These are phyloP conservation scores for Nicotiana paniculata DNA, from an alignment of 257 asterid genomes.

Conservation along the genomic window DNA sequence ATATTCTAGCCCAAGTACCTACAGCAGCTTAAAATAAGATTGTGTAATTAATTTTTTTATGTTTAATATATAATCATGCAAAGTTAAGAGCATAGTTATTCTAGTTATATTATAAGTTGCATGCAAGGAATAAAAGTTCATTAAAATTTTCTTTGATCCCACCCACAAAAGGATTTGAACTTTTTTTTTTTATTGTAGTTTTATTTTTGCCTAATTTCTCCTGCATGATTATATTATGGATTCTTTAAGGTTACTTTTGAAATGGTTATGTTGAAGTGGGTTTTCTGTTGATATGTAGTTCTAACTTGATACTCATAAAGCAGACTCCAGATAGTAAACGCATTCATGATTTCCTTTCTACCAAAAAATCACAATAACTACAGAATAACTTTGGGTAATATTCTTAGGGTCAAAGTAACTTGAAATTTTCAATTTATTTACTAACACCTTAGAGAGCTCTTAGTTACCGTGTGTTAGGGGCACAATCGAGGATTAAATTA, in stretches of 20 bases:
- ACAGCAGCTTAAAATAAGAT: slow-evolving; percentile 1
- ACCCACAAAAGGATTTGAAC: background rate
- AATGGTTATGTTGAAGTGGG: background rate
- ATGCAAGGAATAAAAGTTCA: background rate
- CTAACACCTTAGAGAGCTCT: too few relatives aligned
- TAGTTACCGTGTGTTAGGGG: background rate
- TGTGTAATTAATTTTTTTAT: background rate
- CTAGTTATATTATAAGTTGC: background rate
- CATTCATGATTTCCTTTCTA: background rate
- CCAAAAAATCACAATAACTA: too few relatives aligned
- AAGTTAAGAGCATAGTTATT: background rate
- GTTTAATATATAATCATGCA: slow-evolving; percentile 6
- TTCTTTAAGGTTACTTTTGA: background rate
- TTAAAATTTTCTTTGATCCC: background rate
- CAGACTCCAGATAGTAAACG: background rate
- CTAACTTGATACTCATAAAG: background rate
- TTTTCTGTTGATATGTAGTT: background rate
- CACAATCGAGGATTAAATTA: too few relatives aligned
- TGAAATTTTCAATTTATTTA: too few relatives aligned
- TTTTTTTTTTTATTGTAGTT: background rate
- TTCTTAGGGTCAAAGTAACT: too few relatives aligned
- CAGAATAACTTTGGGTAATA: too few relatives aligned
- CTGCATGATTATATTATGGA: background rate
- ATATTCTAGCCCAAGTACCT: slow-evolving; percentile 5
- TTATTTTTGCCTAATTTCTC: background rate